Base-by-base conservation (phyloP, 1,284 basidiomycete species). In the Melanopsichium pennsylvanicum region DNA sequence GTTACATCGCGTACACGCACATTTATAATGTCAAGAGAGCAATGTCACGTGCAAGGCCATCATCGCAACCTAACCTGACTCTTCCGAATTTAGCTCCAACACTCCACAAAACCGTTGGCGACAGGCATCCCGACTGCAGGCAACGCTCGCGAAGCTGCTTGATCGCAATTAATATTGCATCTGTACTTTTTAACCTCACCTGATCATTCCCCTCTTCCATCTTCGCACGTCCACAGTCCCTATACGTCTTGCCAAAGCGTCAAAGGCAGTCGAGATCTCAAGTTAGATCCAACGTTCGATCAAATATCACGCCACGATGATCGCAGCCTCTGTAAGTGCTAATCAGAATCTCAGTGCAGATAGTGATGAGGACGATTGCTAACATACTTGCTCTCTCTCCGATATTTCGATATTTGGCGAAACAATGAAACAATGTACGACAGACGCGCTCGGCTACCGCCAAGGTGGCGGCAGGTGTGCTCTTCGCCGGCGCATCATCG, bases 321-420 rank as follows among this genome's bases (percentile, higher is more conserved):
- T 56, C 25, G 59, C 59, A 50, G 59, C 52, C 32, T 56, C 59
- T 41, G 59, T 62, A 62, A 27, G 59, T 56, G 22, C 19, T 7
- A 8, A 10, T 6, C n/a, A 5, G 19, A 5, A n/a, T 18, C 21
- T 10, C 15, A 4, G 32, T 10, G 5, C 13, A 15, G 8, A 10
- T 34, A 21, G 18, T n/a, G n/a, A 8, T 12, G 22, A 15, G 31
- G 18, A n/a, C 25, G 11, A 12, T 31, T 5, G 31, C 50, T 54
- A 43, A 54, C 43, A 29, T 27, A 15, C 46, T 15, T 29, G n/a
- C 21, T 27, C 18, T 34, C n/a, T 10, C 9, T 11, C 18, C 12
- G 9, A 8, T 22, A 26, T 18, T 3, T 9, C 19, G 29, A 15
- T 8, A 22, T 42, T 19, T 27, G 16, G 8, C n/a, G 9, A 8